These are phyloP conservation scores for Alloteropsis semialata DNA, from an alignment of 176 grass and related monocot species.

Conservation along the genomic window DNA sequence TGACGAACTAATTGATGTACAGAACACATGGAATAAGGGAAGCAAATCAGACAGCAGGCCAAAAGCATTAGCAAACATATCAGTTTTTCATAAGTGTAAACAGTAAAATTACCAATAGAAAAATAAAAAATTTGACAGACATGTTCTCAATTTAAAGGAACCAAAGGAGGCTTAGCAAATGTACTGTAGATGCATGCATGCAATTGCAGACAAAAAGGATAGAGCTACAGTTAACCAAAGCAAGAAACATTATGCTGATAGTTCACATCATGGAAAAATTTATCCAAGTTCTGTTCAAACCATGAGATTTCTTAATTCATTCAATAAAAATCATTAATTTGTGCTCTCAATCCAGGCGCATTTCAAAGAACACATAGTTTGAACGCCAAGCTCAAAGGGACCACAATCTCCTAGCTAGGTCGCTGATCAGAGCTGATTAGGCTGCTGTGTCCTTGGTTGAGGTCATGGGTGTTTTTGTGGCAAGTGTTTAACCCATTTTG, in stretches of 20 bases:
- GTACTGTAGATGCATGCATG: background rate
- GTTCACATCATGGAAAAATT: background rate
- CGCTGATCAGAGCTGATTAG: no score
- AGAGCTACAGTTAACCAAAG: conserved; percentile 12
- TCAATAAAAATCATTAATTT: conserved; percentile 3
- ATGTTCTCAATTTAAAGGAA: conserved; percentile 3
- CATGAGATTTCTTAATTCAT: conserved; percentile 8
- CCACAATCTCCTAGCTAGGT: no score
- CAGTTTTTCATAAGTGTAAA: background rate
- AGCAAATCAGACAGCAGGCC: conserved; percentile 14
- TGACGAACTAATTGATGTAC: background rate
- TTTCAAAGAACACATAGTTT: background rate
- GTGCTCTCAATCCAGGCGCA: background rate
- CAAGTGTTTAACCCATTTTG: no score
- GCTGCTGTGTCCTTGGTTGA: no score
- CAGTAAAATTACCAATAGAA: background rate
- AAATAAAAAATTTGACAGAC: conserved; percentile 9
- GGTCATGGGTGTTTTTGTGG: no score
- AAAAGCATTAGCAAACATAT: background rate
- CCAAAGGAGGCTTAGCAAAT: no score
- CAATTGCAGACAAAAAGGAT: background rate
- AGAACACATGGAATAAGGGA: background rate
- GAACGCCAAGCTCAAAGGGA: conserved; percentile 9
- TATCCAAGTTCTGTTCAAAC: conserved; percentile 3
- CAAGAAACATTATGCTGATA: background rate